Base-by-base conservation (phyloP, 2,329 filamentous ascomycete species). In the Cladosporium sp. region DNA sequence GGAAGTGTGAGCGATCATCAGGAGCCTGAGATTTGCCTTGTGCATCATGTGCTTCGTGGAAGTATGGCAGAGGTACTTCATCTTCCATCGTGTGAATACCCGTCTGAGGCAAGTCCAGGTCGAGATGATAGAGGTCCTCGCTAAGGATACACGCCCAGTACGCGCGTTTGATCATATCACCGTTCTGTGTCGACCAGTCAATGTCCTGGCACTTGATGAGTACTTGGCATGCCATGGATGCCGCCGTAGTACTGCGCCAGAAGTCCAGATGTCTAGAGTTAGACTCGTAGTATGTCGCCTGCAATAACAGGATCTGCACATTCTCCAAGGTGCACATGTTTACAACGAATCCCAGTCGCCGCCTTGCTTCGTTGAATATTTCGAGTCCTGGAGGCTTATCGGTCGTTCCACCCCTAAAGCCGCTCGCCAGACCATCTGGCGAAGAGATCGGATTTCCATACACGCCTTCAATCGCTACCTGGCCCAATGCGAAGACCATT, bases 291-390 rank as follows among this genome's bases (percentile, higher is more conserved):
- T 73, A 74, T 6, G 67, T 72, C 8, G 85, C 84, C 65, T 84
- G 80, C 30, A 89, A 76, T 7, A 86, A 79, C 69, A 84, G 82
- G 54, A 86, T 82, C 70, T 89, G 87, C 8, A 88, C 80, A 66
- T 84, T 87, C 69, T 88, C 85, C 28, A 89, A 73, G 58, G 81
- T 85, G 70, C 81, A 85, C 26, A 85, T 82, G 1, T 83, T 83
- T 62, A 84, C 71, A 11, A 83, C 79, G 71, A 87, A 88, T 0
- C 87, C 86, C 71, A 88, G 80, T n/a, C 85, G 79, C 65, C 81
- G 82, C 59, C 86, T 80, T 18, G 86, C 87, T 73, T 88, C 86
- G 67, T 89, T 89, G 75, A 88, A 89, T 39, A 87, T 80, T 1
- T 80, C 79, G 2, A 89, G 72, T 0, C 87, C 87, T 0, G 87